Evolutionary conservation across 345 rosid species (phyloP), one percentile per base, ranked within the genome.

Genomic region (Raphanus raphanistrum): DNA sequence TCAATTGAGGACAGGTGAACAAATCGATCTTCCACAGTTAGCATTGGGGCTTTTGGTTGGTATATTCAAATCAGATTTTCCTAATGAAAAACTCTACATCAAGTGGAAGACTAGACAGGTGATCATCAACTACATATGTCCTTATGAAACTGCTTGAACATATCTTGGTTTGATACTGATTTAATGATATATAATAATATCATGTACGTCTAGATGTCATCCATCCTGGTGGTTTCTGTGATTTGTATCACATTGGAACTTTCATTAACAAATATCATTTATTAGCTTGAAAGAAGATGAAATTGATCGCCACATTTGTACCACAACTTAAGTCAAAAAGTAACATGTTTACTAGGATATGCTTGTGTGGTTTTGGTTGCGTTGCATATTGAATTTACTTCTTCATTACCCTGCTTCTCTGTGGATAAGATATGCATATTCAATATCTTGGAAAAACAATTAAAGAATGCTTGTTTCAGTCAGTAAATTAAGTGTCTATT

Each of bases 71-170:
- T 90, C 94, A 78, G 98, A 90, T 84, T 90, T 94, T 84, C 86
- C 69, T 63, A 86, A 72, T 82, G 97, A 92, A 81, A 94, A 90
- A 81, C 84, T 84, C 75, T 92, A 92, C 84, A 62, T 84, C 81
- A 89, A 90, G 76, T 94, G 98, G 98, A 92, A 85, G 84, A 85
- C 79, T 77, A 92, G 98, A 81, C 96, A 92, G 96, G 98, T 92
- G 83, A 64, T 63, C 25, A 67, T 76, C 15, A 61, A 41, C 58
- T 45, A 2, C 28, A 25, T 21, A 55, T 17, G 29, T 28, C 50
- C 63, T 66, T 70, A 12, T 31, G 63, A 59, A 32, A 12, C 63
- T 52, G 64, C 70, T 27, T 66, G 35, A 54, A 60, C 66, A 27
- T 32, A 48, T 16, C 32, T 33, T 68, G 59, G 38, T 72, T 52